phyloP scores from a whole-genome alignment of 1,284 basidiomycete species.

The Agroathelia rolfsii region DNA sequence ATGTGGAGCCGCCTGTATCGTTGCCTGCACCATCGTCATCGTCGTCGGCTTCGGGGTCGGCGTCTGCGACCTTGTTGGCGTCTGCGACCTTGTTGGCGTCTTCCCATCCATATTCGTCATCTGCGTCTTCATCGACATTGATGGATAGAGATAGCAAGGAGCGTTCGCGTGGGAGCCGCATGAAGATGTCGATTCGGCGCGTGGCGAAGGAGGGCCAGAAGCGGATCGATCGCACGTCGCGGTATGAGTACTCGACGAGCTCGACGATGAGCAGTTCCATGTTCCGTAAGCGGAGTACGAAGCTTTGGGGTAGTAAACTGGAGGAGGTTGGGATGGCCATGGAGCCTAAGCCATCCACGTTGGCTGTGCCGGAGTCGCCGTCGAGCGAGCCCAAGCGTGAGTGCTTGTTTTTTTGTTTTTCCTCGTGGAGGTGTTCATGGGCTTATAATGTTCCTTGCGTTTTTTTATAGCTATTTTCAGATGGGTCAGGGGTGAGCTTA shows the following conservation, averaged over 20 bases:
- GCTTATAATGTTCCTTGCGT: no score
- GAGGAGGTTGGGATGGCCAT: conserved; percentile 82
- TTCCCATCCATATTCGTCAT: conserved; percentile 24
- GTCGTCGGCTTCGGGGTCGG: conserved; percentile 87
- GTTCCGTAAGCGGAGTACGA: conserved; percentile 79
- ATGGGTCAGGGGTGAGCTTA: conserved; percentile 71
- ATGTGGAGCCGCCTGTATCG: conserved; percentile 42
- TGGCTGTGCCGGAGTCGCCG: conserved; percentile 41
- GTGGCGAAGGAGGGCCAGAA: conserved; percentile 80
- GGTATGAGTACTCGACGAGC: conserved; percentile 35
- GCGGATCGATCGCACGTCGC: conserved; percentile 52
- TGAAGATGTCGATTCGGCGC: conserved; percentile 90
- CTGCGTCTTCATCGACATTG: no score
- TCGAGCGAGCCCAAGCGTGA: conserved; percentile 53
- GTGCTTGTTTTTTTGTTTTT: conserved; percentile 19
- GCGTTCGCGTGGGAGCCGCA: conserved; percentile 29
- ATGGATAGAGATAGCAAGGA: conserved; percentile 33
- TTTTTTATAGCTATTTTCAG: conserved; percentile 29
- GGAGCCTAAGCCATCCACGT: conserved; percentile 37
- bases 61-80: conserved; percentile 67
- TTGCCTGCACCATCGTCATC: conserved; percentile 82
- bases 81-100: conserved; percentile 68
- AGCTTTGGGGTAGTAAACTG: conserved; percentile 89
- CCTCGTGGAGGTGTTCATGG: no score
- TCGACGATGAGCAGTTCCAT: no score